phyloP scores from a whole-genome alignment of 805 yeast species.

The Metschnikowia shivogae region DNA sequence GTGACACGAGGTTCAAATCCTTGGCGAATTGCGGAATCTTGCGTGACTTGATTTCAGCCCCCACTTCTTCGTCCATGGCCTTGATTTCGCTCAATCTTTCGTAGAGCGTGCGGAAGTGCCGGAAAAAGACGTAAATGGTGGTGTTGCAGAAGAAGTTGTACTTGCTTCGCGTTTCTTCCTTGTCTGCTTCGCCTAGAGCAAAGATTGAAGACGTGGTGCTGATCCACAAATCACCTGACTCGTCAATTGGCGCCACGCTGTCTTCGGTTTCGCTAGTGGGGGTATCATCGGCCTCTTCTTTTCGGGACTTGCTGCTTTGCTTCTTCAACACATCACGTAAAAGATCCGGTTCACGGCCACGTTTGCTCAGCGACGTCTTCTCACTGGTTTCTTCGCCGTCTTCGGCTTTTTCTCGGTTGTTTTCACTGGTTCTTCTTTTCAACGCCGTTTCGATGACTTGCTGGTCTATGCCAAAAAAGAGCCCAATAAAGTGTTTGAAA shows the following conservation, averaged over 20 bases:
- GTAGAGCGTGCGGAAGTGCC: conserved; percentile 77
- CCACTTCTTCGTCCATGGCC: conserved; percentile 60
- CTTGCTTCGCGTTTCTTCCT: conserved; percentile 42
- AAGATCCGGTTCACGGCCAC: conserved; percentile 52
- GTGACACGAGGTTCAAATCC: conserved; percentile 77
- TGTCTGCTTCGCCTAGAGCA: conserved; percentile 23
- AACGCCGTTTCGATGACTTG: conserved; percentile 44
- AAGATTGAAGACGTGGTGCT: conserved; percentile 30
- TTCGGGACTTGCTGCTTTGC: conserved; percentile 36
- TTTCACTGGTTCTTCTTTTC: conserved; percentile 19
- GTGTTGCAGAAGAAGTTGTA: conserved; percentile 86
- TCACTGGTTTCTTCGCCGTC: conserved; percentile 15
- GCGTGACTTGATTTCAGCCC: conserved; percentile 64
- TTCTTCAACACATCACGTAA: conserved; percentile 58
- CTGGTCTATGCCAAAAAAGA: conserved; percentile 63
- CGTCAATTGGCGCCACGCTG: conserved; percentile 30
- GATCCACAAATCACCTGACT: conserved; percentile 42
- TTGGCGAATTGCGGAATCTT: conserved; percentile 73
- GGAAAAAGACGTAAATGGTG: conserved; percentile 82
- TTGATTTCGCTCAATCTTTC: conserved; percentile 79
- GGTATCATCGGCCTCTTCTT: conserved; percentile 32
- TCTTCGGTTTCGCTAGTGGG: conserved; percentile 34
- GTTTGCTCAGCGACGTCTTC: conserved; percentile 27
- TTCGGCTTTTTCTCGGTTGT: conserved; percentile 14
- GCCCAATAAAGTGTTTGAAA: conserved; percentile 61